These are phyloP conservation scores for Globisporangium uncinulatum DNA, from an alignment of 352 stramenopile genomes.

Conservation along the genomic window DNA sequence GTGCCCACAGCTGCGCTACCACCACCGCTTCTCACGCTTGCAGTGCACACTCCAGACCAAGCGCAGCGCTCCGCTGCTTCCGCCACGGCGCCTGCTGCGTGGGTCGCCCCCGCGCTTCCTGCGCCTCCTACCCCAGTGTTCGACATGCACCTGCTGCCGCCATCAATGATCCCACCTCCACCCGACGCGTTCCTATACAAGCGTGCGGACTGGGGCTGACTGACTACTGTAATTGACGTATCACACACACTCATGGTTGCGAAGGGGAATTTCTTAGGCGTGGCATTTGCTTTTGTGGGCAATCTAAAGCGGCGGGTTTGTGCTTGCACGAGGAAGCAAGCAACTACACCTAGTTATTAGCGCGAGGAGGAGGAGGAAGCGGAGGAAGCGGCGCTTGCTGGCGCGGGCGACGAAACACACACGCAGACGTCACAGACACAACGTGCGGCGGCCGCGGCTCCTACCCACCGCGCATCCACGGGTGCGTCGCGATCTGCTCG, in stretches of 20 bases:
- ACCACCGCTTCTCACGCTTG: neutral
- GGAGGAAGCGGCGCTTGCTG: neutral
- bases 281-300: constrained; percentile 8
- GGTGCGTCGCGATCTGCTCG: constrained; percentile 79
- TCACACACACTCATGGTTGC: neutral
- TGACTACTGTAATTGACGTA: neutral
- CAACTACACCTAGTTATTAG: constrained; percentile 29
- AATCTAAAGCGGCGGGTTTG: constrained; percentile 16
- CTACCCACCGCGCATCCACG: constrained; percentile 72
- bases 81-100: neutral
- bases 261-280: constrained; percentile 2
- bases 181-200: constrained; percentile 40
- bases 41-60: constrained; percentile 26
- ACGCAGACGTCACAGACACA: no score
- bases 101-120: neutral
- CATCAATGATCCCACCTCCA: constrained; percentile 66
- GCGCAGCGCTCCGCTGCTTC: constrained; percentile 16
- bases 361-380: constrained; percentile 2
- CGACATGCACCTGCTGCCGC: constrained; percentile 34
- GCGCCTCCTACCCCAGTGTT: neutral
- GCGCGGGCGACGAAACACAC: neutral
- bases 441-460: neutral
- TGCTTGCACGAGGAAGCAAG: constrained; percentile 18
- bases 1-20: neutral
- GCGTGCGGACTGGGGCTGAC: constrained; percentile 56